Percentiles rank a stretch among this genome's conserved stretches.
These are phyloP conservation scores for Termitomyces sp. DNA, from an alignment of 768 basidiomycete genomes.

Conservation along the genomic window DNA sequence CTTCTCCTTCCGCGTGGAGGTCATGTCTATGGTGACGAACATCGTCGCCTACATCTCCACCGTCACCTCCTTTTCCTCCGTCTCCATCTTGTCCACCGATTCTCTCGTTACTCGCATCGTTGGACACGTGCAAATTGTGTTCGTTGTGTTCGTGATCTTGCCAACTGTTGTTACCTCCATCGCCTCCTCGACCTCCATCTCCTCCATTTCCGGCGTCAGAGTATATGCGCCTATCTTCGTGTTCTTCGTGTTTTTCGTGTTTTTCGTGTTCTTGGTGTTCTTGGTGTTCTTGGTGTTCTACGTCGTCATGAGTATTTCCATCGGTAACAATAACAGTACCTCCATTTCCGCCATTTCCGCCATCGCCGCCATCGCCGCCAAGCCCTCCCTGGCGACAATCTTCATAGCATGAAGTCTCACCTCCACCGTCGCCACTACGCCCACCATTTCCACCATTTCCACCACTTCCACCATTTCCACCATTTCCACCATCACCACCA, in stretches of 20 bases:
- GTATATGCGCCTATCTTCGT: neutral
- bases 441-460: neutral
- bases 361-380: slow-evolving; percentile 1
- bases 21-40: neutral
- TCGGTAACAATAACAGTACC: neutral
- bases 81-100: neutral
- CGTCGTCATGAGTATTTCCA: neutral
- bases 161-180: neutral
- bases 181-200: neutral
- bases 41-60: neutral
- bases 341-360: neutral
- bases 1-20: neutral
- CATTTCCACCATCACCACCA: neutral
- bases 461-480: neutral
- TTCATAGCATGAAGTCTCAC: neutral
- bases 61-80: neutral
- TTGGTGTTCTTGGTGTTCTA: neutral
- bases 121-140: neutral
- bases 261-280: neutral
- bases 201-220: neutral
- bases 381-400: neutral
- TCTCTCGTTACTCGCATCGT: neutral
- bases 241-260: neutral
- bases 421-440: neutral
- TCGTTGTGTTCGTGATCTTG: neutral